Percentiles rank a stretch among this genome's conserved stretches.
Evolutionary conservation across 768 basidiomycete genomes (phyloP).

Genomic region (Suillus subaureus): DNA sequence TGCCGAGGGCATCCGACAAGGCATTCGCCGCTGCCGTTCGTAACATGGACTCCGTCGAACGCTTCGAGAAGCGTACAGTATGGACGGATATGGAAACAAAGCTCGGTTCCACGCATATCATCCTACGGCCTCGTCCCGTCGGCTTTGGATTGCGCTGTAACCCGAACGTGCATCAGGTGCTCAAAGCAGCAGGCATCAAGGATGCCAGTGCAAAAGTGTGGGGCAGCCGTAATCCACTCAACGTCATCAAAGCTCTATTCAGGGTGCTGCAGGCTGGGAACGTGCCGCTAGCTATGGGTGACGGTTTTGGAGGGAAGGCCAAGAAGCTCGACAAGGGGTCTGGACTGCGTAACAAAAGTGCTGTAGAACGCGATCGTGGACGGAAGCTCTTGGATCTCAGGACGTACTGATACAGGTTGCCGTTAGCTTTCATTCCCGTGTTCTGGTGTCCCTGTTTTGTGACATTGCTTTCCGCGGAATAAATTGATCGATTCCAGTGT

Average conservation of each 20-base stretch:
- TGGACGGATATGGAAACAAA: slow-evolving; percentile 90
- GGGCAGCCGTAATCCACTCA: slow-evolving; percentile 81
- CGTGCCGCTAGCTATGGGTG: slow-evolving; percentile 78
- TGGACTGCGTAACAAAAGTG: slow-evolving; percentile 67
- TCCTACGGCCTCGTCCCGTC: slow-evolving; percentile 79
- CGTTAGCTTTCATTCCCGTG: not conserved
- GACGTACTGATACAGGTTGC: slow-evolving; percentile 38
- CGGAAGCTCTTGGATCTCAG: slow-evolving; percentile 72
- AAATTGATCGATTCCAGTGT: slow-evolving; percentile 14
- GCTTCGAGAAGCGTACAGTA: slow-evolving; percentile 94
- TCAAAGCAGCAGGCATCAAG: slow-evolving; percentile 93
- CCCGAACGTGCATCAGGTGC: slow-evolving; percentile 84
- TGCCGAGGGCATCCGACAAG: slow-evolving; percentile 52
- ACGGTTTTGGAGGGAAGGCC: slow-evolving; percentile 76
- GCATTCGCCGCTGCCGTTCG: slow-evolving; percentile 72
- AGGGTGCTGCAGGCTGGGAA: slow-evolving; percentile 85
- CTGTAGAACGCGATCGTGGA: slow-evolving; percentile 82
- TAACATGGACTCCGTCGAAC: slow-evolving; percentile 90
- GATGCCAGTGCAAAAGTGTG: slow-evolving; percentile 95
- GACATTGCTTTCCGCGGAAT: slow-evolving; percentile 6
- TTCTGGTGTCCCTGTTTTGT: slow-evolving; percentile 1
- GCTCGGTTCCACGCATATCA: slow-evolving; percentile 79
- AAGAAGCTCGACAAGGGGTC: slow-evolving; percentile 73
- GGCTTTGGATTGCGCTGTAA: slow-evolving; percentile 94
- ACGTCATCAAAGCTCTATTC: slow-evolving; percentile 85